Evolutionary conservation across 371 early-diverging fungal species (phyloP), one percentile per base, ranked within the genome.

Genomic region (Apophysomyces ossiformis): DNA sequence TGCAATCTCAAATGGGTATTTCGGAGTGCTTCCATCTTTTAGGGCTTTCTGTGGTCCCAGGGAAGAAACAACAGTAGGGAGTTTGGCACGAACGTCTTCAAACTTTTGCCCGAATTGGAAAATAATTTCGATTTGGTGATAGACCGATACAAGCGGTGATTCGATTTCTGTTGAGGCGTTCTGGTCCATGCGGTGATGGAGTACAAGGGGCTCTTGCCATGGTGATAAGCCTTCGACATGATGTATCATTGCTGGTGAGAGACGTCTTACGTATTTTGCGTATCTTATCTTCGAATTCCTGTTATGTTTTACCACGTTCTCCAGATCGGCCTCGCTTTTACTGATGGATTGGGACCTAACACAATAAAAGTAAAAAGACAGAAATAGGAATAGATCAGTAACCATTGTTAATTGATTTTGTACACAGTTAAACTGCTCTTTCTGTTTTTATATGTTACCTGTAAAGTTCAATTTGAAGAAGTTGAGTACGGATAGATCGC

Each of bases 71-170:
- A 77, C 70, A 35, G 77, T 66, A 7, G 81, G 81, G 18, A 80
- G 58, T 46, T 74, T 72, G 15, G 72, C 69, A 43, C 74, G 75
- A 45, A 80, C 62, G 56, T 72, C 71, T 26, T 80, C 78, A 21
- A 66, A 70, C 35, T 75, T 80, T 61, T 70, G 63, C 11, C 76
- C 76, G 62, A 80, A 75, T 37, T 75, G 73, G 46, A 80, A 73
- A 13, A 72, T 68, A 0, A 80, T 60, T 57, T 80, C 76, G 1
- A 80, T 13, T 45, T 80, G 76, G 58, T 80, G 81, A 43, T 77
- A 77, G 11, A 80, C 69, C 6, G 76, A 68, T 3, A 80, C 67
- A 11, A 75, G 66, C 7, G 81, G 81, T 6, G 81, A 75, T 21
- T 74, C 73, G 43, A 77, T 45, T 4, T 76, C 73, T 37, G 69